Percentiles rank a stretch among this genome's conserved stretches.
These are phyloP conservation scores for Ramichloridium luteum DNA, from an alignment of 2,329 filamentous ascomycete genomes.

Conservation along the genomic window DNA sequence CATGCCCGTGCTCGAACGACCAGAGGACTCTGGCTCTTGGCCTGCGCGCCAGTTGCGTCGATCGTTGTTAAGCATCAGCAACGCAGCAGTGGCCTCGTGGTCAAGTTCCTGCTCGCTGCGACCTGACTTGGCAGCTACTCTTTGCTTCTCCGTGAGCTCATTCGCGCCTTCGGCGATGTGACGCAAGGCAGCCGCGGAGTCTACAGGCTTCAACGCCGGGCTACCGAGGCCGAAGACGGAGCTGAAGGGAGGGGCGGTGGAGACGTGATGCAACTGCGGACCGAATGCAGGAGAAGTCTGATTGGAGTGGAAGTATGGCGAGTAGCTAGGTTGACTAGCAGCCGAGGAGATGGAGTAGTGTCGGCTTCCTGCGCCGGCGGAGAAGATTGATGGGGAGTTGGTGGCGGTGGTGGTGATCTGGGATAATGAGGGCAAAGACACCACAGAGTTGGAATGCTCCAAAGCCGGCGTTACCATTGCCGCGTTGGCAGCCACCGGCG, in stretches of 20 bases:
- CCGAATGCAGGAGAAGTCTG: constrained; percentile 49
- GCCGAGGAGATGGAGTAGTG: constrained; percentile 31
- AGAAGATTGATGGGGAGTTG: constrained; percentile 19
- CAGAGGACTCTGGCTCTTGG: constrained; percentile 7
- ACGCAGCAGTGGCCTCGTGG: constrained; percentile 71
- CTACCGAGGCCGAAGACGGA: constrained; percentile 20
- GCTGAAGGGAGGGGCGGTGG: constrained; percentile 10
- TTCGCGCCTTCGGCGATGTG: constrained; percentile 19
- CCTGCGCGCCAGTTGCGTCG: constrained; percentile 36
- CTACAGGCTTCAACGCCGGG: constrained; percentile 44
- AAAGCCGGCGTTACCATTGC: constrained; percentile 16
- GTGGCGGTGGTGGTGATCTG: constrained; percentile 32
- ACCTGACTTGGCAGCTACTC: constrained; percentile 7
- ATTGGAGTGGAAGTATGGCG: constrained; percentile 31
- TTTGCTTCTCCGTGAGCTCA: constrained; percentile 17
- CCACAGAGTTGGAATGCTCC: constrained; percentile 13
- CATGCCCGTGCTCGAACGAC: constrained; percentile 23
- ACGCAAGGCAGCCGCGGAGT: constrained; percentile 25
- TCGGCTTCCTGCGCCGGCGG: constrained; percentile 14
- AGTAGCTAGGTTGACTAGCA: constrained; percentile 22
- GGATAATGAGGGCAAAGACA: constrained; percentile 29
- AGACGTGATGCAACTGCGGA: constrained; percentile 27
- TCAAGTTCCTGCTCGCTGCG: constrained; percentile 29
- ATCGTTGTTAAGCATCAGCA: constrained; percentile 79
- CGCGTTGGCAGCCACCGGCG: constrained; percentile 5